Evolutionary conservation across 768 basidiomycete genomes (phyloP), one percentile per base, ranked within the genome.

Genomic region (Leucosporidium yakuticum): DNA sequence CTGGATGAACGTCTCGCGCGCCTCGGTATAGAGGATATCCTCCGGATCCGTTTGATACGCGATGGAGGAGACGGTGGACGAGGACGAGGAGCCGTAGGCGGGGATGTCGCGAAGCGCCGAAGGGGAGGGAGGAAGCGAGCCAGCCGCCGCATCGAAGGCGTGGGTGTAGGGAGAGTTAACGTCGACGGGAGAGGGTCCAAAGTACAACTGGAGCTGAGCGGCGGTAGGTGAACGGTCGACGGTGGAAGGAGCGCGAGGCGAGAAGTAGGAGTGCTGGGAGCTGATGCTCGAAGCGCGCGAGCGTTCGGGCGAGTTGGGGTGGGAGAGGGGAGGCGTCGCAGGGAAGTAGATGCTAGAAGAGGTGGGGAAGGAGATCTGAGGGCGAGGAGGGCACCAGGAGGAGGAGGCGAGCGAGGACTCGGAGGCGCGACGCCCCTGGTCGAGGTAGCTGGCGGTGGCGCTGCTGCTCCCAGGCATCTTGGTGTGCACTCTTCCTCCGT

Each of bases 201-300:
- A 72, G 67, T 72, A 72, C 0, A 67, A 63, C 23, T 62, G 47
- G 49, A 72, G 67, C 32, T 69, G 67, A 9, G 68, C 67, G 17
- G 62, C 62, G 5, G 71, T 66, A 27, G 55, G 51, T 4, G 68
- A 31, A 44, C 65, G 65, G n/a, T 62, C 63, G 60, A 64, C 29
- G 6, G 49, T 31, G 9, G 53, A 65, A 11, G 62, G 51, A n/a
- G n/a, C 25, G 21, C 23, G 56, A 2, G 50, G 11, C 12, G 59
- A 29, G 55, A 58, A 67, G 63, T 53, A 59, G 32, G 48, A 57
- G 60, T 48, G 49, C 7, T 64, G 34, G 19, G 63, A 64, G 14
- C 63, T 59, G 60, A 70, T 31, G 60, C 63, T 67, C 63, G 65
- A 58, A 20, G 65, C 61, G 63, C 65, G 65, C 25, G 65, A 61